These are phyloP conservation scores for Lichtheimia ornata DNA, from an alignment of 371 early-diverging fungal species.

Conservation along the genomic window DNA sequence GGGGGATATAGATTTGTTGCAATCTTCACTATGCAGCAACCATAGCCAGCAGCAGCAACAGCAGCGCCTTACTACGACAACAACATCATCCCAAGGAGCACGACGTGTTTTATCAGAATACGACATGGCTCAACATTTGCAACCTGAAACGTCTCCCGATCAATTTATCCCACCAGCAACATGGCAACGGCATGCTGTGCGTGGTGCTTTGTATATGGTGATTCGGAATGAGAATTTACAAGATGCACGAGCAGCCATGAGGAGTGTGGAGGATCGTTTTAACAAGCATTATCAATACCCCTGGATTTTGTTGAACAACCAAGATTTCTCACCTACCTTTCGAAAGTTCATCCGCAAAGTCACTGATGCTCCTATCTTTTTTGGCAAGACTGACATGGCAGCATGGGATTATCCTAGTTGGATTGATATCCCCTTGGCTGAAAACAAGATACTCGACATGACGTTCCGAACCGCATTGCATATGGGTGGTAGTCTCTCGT, in stretches of 20 bases:
- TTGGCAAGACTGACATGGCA: constrained; percentile 45
- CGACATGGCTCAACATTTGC: constrained; percentile 7
- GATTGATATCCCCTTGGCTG: constrained; percentile 42
- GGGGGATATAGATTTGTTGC: constrained; percentile 11
- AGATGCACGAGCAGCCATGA: constrained; percentile 35
- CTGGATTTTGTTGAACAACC: constrained; percentile 50
- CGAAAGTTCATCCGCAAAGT: constrained; percentile 29
- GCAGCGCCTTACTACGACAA: not conserved
- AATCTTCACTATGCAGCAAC: constrained; percentile 1
- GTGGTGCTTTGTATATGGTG: constrained; percentile 37
- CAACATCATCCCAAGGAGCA: too few species aligned
- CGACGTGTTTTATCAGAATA: constrained; percentile 2
- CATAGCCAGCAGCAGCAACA: constrained; percentile 1
- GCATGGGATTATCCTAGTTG: constrained; percentile 51
- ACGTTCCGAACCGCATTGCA: constrained; percentile 5
- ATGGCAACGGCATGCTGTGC: constrained; percentile 24
- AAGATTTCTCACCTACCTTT: constrained; percentile 37
- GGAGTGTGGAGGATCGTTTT: constrained; percentile 49
- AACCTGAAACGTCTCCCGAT: constrained; percentile 13
- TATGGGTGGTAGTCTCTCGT: constrained; percentile 23
- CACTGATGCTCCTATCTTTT: constrained; percentile 32
- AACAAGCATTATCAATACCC: constrained; percentile 45
- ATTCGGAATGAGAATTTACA: constrained; percentile 35
- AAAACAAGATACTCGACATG: constrained; percentile 21
- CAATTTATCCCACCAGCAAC: constrained; percentile 9